Evolutionary conservation across 2,329 filamentous ascomycete species (phyloP), one percentile per base, ranked within the genome.

Genomic region (Colletotrichum graminicola): DNA sequence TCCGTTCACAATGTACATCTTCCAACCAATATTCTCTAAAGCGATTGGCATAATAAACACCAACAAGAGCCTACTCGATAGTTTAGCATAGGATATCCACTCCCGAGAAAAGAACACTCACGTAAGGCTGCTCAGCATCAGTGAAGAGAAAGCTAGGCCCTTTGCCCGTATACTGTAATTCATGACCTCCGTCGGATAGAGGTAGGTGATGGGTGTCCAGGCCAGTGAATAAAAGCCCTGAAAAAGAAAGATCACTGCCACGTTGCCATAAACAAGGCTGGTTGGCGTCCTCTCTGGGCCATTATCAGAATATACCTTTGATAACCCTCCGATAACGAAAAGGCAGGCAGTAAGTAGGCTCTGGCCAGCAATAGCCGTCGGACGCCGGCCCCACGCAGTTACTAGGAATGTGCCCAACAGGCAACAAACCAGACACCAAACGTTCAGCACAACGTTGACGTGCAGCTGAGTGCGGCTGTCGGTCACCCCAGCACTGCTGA

Each of bases 401-500:
- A 79, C 78, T 8, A 86, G 77, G 5, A 82, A 80, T 1, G 85
- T 86, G 0, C 85, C 86, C 1, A 76, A 49, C 0, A 87, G 75
- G 39, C 80, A 77, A 65, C 80, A 82, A 7, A 78, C 75, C 0
- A 88, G 77, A 65, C 84, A 87, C 81, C 82, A 88, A 2, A 81
- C 82, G 67, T 86, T 87, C n/a, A 88, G 78, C 1, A 87, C 82
- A 43, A 88, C 82, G 52, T 87, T 88, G 49, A 80, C 80, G 71
- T 84, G 78, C 4, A 86, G 78, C 69, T 87, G 85, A 3, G 80
- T 79, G 7, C 78, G 79, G 0, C 78, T 75, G 70, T 84, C 77
- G 2, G 80, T 84, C 47, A 88, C 82, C 2, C 85, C 86, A 2
- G 85, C 85, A 18, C 80, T 83, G 64, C 81, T 77, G 0, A 87